Evolutionary conservation across 2,329 filamentous ascomycete genomes (phyloP).

Genomic region (Colletotrichum somersetense): DNA sequence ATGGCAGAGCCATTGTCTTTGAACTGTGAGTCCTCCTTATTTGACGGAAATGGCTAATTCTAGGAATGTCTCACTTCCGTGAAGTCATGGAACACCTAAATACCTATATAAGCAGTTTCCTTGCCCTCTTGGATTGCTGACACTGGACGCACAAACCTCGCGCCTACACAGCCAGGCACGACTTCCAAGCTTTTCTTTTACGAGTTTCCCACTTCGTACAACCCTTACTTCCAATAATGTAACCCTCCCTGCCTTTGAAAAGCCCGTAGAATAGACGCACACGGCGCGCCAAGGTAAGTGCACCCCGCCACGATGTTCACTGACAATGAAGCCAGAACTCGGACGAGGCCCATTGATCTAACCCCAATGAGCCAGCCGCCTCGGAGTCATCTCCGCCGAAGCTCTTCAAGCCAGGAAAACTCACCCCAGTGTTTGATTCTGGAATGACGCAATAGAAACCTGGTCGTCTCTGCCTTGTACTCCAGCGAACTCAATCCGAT

Average conservation of each 20-base stretch:
- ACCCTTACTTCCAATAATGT: too few relatives aligned
- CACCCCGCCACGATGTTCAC: too few relatives aligned
- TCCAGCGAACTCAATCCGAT: not conserved
- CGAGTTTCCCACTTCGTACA: not conserved
- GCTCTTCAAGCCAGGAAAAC: not conserved
- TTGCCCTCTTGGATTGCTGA: not conserved
- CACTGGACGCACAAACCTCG: too few relatives aligned
- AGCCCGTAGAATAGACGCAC: not conserved
- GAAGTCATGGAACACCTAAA: too few relatives aligned
- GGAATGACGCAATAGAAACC: not conserved
- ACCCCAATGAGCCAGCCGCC: not conserved
- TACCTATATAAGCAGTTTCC: too few relatives aligned
- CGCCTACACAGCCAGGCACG: too few relatives aligned
- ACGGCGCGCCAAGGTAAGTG: not conserved
- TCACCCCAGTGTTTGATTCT: not conserved
- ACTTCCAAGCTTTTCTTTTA: not conserved
- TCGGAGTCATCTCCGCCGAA: not conserved
- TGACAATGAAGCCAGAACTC: not conserved
- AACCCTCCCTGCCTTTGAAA: not conserved
- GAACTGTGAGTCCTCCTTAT: not conserved
- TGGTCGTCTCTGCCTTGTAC: not conserved
- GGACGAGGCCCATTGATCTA: not conserved
- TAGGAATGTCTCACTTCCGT: not conserved
- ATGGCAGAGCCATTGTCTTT: too few relatives aligned
- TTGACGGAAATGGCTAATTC: not conserved